phyloP scores from a whole-genome alignment of 345 rosid genomes.

The Brassica incana region DNA sequence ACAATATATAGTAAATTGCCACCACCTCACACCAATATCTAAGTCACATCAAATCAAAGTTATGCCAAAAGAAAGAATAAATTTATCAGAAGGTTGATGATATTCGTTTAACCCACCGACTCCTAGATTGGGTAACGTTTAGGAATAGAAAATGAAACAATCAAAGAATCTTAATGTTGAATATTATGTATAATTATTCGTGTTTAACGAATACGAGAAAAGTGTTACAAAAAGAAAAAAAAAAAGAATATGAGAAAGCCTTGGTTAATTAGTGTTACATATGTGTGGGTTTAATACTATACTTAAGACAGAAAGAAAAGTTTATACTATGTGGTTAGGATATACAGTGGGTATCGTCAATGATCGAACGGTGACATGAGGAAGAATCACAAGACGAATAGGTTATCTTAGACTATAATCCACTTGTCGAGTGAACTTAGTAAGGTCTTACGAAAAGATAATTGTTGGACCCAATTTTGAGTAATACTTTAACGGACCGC shows the following conservation, averaged over 20 bases:
- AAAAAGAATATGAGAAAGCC: neutral
- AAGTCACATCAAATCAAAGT: slow-evolving; percentile 15
- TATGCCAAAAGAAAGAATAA: neutral
- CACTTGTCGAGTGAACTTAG: slow-evolving; percentile 23
- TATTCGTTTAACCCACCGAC: slow-evolving; percentile 22
- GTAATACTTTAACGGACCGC: too few species aligned
- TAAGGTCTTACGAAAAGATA: neutral
- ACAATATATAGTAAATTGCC: slow-evolving; percentile 17
- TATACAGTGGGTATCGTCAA: neutral
- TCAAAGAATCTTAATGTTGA: neutral
- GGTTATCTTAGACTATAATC: slow-evolving; percentile 25
- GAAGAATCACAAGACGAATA: slow-evolving; percentile 4
- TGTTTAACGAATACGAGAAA: neutral
- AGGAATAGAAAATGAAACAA: slow-evolving; percentile 3
- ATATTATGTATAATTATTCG: neutral
- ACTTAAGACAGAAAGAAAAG: neutral
- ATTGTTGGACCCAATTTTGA: too few species aligned
- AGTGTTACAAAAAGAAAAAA: too few species aligned
- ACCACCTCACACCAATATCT: slow-evolving; percentile 27
- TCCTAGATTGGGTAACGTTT: slow-evolving; percentile 26
- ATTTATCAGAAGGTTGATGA: neutral
- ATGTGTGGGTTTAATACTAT: neutral
- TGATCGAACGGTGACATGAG: slow-evolving; percentile 20
- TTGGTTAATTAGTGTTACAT: neutral
- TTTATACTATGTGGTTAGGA: neutral